Evolutionary conservation across 2,329 filamentous ascomycete genomes (phyloP).

Genomic region (Colletotrichum sublineola): DNA sequence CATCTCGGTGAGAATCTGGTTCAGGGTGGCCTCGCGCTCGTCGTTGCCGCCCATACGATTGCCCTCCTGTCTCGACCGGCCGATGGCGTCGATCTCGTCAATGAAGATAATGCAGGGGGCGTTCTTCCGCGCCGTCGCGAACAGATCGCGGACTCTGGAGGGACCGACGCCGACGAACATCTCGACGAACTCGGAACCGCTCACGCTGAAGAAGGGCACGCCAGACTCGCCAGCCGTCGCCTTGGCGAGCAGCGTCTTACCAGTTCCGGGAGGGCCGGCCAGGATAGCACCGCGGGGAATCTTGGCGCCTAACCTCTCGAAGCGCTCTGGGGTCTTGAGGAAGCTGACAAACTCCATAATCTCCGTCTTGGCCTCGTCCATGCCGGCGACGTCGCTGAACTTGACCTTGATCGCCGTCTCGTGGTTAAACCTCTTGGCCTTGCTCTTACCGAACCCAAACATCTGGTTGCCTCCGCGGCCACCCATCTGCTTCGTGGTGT

Average conservation of each 20-base stretch:
- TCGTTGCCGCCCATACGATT: constrained; percentile 85
- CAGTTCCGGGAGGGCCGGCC: constrained; percentile 96
- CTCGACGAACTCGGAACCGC: constrained; percentile 98
- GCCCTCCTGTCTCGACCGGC: constrained; percentile 86
- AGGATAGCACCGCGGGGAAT: constrained; percentile 97
- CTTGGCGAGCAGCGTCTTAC: constrained; percentile 97
- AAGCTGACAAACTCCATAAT: constrained; percentile 99
- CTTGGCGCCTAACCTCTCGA: constrained; percentile 95
- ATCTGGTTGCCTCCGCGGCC: constrained; percentile 81
- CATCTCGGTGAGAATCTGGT: constrained; percentile 99
- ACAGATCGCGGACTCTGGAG: constrained; percentile 93
- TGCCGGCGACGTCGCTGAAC: constrained; percentile 95
- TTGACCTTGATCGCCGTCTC: constrained; percentile 97
- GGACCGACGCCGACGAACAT: constrained; percentile 99
- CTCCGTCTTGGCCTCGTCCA: constrained; percentile 97
- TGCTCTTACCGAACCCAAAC: constrained; percentile 96
- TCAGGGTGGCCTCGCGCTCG: constrained; percentile 95
- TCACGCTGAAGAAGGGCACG: constrained; percentile 98
- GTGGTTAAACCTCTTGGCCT: constrained; percentile 97
- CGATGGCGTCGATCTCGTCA: constrained; percentile 98
- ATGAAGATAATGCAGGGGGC: constrained; percentile 99
- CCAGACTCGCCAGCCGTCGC: constrained; percentile 97
- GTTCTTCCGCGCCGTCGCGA: constrained; percentile 93
- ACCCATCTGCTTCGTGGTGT: constrained; percentile 80
- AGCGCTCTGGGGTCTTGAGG: constrained; percentile 91